Evolutionary conservation across 176 grass and related monocot species (phyloP), one percentile per base, ranked within the genome.

Genomic region (Hsuehochloa calcarea): DNA sequence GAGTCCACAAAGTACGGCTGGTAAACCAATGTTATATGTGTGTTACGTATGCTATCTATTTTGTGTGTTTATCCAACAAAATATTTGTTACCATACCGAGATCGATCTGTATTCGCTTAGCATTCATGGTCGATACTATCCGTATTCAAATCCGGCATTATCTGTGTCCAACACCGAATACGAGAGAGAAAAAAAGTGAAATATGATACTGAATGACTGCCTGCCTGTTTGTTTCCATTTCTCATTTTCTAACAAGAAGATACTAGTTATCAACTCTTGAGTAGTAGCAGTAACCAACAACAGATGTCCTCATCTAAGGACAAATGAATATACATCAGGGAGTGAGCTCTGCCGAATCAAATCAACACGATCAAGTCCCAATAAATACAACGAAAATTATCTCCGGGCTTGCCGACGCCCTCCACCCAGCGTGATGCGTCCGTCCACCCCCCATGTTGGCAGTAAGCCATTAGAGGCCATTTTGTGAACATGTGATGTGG

Each of bases 371-470:
- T 29, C 47, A 84, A 10, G 4, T 23, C 31, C 15, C 10, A 81
- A 46, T 27, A 25, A 82, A 34, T 17, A 49, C 72, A 49, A 72
- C 63, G 79, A 47, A 70, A 83, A n/a, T 31, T 52, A 65, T 83
- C 49, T 45, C 63, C 4, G 31, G 22, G 10, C 17, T 71, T 69
- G 65, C 49, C 64, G 71, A 69, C 51, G 7, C 41, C 64, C 12
- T 59, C 3, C 17, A 59, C 25, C 31, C 31, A 34, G 31, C 31
- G 3, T 34, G 2, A 34, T 34, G 31, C 31, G 3, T 34, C 31
- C 31, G 31, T 34, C 2, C 31, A 34, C 31, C 31, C 31, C 5
- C 4, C 44, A 5, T 14, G 45, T 1, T 8, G 58, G 10, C 58
- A 26, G 49, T 13, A 50, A 6, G 62, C 26, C 61, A 51, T 80